These are phyloP conservation scores for Gossypium schwendimanii DNA, from an alignment of 441 rosid species.

Conservation along the genomic window DNA sequence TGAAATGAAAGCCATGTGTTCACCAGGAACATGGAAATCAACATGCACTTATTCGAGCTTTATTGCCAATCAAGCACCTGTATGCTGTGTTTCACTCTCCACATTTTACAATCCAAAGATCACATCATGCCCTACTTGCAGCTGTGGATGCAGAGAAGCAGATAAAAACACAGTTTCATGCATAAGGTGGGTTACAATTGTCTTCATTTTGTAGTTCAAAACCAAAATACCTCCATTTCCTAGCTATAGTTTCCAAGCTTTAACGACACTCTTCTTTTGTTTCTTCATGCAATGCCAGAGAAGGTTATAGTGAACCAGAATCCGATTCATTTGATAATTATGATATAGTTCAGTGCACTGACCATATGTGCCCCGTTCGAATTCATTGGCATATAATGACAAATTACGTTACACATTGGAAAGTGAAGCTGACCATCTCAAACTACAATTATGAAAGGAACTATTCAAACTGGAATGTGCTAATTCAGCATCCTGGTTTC, in stretches of 20 bases:
- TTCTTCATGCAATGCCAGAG: conserved; percentile 22
- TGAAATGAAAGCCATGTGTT: background rate
- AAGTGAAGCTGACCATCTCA: conserved; percentile 46
- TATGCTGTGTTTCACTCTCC: conserved; percentile 52
- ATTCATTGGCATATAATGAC: conserved; percentile 60
- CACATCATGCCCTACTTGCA: conserved; percentile 52
- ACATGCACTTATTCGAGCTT: conserved; percentile 51
- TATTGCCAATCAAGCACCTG: conserved; percentile 39
- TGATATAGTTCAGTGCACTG: conserved; percentile 43
- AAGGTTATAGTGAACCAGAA: conserved; percentile 15
- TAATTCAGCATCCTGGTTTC: conserved; percentile 58
- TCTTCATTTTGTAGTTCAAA: background rate
- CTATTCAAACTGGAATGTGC: conserved; percentile 52
- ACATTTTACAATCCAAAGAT: conserved; percentile 44
- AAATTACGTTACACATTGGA: conserved; percentile 44
- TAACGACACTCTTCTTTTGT: background rate
- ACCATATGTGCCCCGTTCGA: conserved; percentile 51
- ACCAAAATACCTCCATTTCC: background rate
- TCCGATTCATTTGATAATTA: background rate
- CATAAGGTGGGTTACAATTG: conserved; percentile 28
- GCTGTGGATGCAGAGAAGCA: conserved; percentile 60
- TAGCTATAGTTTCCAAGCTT: background rate
- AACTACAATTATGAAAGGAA: conserved; percentile 44
- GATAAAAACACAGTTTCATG: conserved; percentile 26
- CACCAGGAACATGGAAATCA: conserved; percentile 63